Conservation (phyloP, 1,139 yeast genomes). For the Lodderomyces elongisporus region DNA sequence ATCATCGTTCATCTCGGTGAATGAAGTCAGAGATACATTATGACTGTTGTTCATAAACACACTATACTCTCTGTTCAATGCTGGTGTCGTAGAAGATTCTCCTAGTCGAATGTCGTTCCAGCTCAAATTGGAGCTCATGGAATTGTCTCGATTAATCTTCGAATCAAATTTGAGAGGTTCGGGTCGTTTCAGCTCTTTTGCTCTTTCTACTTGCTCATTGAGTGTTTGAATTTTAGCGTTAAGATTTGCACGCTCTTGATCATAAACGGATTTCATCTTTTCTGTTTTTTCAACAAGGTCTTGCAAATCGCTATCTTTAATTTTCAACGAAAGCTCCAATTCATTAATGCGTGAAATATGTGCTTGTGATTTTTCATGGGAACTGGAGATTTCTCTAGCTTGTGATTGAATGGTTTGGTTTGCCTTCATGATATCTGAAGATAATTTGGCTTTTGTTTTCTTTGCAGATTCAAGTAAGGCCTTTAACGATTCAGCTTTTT, state of each 20-base stretch:
- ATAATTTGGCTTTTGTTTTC: constrained; percentile 25
- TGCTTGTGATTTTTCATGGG: constrained; percentile 13
- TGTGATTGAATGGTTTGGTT: constrained; percentile 18
- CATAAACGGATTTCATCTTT: constrained; percentile 26
- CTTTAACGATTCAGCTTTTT: constrained; percentile 44
- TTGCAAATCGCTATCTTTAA: constrained; percentile 21
- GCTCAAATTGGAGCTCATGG: constrained; percentile 9
- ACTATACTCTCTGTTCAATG: constrained; percentile 13
- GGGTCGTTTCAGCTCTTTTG: constrained; percentile 10
- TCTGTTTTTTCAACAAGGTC: constrained; percentile 30
- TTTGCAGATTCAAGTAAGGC: constrained; percentile 31
- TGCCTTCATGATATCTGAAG: constrained; percentile 26
- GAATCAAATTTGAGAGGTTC: constrained; percentile 7
- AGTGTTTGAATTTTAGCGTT: constrained; percentile 24
- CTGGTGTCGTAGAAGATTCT: constrained; percentile 33
- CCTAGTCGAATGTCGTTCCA: constrained; percentile 26
- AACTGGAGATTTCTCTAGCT: constrained; percentile 19
- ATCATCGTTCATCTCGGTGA: constrained; percentile 18
- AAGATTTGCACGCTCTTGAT: constrained; percentile 27
- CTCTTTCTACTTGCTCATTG: constrained; percentile 17
- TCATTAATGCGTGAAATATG: constrained; percentile 17
- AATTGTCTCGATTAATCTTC: constrained; percentile 13
- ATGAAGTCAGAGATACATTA: constrained; percentile 16
- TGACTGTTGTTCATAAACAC: constrained; percentile 13
- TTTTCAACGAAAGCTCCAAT: constrained; percentile 17